Evolutionary conservation across 164 flowering plant species (phyloP), one percentile per base, ranked within the genome.

Genomic region (Stephania japonica): DNA sequence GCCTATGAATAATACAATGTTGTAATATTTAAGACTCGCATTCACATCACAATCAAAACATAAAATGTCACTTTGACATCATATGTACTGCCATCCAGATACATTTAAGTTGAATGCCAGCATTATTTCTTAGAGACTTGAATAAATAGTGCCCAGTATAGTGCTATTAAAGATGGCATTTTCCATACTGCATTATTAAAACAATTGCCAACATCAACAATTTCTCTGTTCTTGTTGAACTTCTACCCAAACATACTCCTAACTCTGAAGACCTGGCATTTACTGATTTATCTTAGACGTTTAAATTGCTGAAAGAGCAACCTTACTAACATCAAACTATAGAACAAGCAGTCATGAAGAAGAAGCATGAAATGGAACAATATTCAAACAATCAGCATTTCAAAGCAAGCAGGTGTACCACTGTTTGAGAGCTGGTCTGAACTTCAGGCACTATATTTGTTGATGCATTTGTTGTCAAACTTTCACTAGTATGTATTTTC

Each of bases 401-500:
- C 38, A 73, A 65, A 47, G 43, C 53, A 62, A 32, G 59, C 68
- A 32, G 59, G 41, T 71, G 16, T 77, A 84, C 86, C 82, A 26
- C 16, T 25, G n/a, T 59, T 65, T 80, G 67, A 26, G 76, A 65
- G 63, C 76, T 73, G 62, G 72, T 77, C 64, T 77, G 78, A 50
- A 74, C 42, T 76, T 75, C 76, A 42, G 78, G 70, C 50, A 59
- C 49, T 41, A 50, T n/a, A 44, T 73, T 73, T 42, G 78, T 64
- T 32, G 81, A 42, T 47, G 64, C 44, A 50, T 56, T 76, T 24
- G 77, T 69, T 72, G 72, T 65, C 42, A 77, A 81, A 76, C 72
- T 79, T 78, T 86, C 90, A 76, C 12, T 72, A 65, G 56, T 41
- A 72, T 63, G 77, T 19, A 67, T 12, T 64, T 5, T 81, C 56